Conservation (phyloP, 2,329 filamentous ascomycete genomes). For the Tolypocladium sp. region DNA sequence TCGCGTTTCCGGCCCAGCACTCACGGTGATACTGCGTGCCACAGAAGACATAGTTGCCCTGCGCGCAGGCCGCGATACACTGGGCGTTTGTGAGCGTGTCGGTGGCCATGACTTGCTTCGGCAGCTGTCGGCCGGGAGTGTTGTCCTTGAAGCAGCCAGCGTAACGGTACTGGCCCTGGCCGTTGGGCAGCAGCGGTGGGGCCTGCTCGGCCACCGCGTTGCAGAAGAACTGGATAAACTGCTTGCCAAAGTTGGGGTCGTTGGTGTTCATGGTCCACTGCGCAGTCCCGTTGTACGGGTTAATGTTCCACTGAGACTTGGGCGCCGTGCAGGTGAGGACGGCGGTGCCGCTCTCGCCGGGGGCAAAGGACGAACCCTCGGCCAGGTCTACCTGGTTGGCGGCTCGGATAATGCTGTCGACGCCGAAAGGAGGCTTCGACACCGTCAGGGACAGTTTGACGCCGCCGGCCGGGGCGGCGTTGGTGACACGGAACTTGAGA, state of each 20-base stretch:
- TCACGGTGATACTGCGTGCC: conserved; percentile 41
- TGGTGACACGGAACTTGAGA: conserved; percentile 44
- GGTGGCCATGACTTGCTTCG: conserved; percentile 29
- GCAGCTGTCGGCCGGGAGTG: conserved; percentile 43
- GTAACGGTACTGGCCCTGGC: conserved; percentile 41
- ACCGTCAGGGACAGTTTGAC: conserved; percentile 45
- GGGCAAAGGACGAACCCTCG: conserved; percentile 41
- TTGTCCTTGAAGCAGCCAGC: conserved; percentile 47
- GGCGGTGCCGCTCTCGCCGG: conserved; percentile 41
- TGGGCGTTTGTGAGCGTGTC: conserved; percentile 29
- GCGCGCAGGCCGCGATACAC: conserved; percentile 34
- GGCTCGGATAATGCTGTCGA: conserved; percentile 42
- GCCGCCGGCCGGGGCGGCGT: conserved; percentile 34
- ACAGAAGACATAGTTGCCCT: conserved; percentile 28
- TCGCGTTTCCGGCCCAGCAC: conserved; percentile 44
- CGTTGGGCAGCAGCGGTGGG: conserved; percentile 33
- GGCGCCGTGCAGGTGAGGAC: conserved; percentile 45
- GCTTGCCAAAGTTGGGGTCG: conserved; percentile 42
- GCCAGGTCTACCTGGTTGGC: conserved; percentile 47
- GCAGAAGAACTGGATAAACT: conserved; percentile 41
- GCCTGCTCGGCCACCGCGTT: conserved; percentile 43
- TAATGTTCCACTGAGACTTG: conserved; percentile 46
- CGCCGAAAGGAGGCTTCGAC: conserved; percentile 51
- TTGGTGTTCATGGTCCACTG: conserved; percentile 50
- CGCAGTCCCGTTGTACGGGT: conserved; percentile 37